Percentiles rank a stretch among this genome's conserved stretches.
Evolutionary conservation across 306 rosid genomes (phyloP).

Genomic region (Spatholobus suberectus): DNA sequence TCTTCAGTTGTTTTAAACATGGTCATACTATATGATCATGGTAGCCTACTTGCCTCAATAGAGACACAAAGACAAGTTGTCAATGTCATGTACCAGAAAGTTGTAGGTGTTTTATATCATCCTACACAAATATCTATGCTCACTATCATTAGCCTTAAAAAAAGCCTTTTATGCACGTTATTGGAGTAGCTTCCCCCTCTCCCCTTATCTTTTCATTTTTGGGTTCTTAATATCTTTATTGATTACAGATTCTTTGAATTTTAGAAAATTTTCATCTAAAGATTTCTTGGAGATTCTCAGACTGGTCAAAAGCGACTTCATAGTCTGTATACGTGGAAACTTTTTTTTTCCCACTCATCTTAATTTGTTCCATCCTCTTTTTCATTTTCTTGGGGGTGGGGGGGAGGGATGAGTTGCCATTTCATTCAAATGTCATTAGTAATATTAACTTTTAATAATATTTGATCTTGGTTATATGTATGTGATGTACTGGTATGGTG

Average conservation of each 20-base stretch:
- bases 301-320: not conserved
- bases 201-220: not conserved
- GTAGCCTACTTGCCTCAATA: not conserved
- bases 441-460: not conserved
- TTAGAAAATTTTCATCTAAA: not conserved
- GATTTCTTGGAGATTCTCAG: not conserved
- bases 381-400: too few relatives aligned
- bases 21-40: slow-evolving; percentile 3
- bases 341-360: not conserved
- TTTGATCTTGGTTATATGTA: not conserved
- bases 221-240: not conserved
- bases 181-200: not conserved
- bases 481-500: slow-evolving; percentile 2
- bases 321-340: not conserved
- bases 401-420: not conserved
- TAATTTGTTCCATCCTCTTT: not conserved
- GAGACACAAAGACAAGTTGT: not conserved
- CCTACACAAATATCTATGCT: not conserved
- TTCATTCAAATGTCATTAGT: not conserved
- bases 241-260: not conserved
- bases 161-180: not conserved
- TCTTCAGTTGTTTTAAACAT: slow-evolving; percentile 23
- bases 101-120: not conserved
- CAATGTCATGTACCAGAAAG: not conserved
- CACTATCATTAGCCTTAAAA: not conserved